phyloP scores from a whole-genome alignment of 495 filamentous ascomycete species.

The Ascodesmis nigricans region DNA sequence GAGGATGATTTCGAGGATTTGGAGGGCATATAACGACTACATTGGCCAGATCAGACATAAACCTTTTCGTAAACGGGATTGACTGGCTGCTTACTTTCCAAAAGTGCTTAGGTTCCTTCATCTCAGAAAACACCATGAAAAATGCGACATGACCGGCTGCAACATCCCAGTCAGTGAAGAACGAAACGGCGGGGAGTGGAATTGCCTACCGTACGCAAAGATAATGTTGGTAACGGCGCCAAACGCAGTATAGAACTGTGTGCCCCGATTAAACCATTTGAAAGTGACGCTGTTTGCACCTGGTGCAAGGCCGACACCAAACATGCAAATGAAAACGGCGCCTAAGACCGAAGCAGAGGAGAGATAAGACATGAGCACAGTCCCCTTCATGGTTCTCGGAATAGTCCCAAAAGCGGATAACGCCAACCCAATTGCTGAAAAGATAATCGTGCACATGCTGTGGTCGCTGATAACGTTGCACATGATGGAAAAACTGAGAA shows the following conservation, averaged over 20 bases:
- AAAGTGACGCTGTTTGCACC: conserved; percentile 11
- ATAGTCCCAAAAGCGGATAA: conserved; percentile 40
- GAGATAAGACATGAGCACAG: conserved; percentile 41
- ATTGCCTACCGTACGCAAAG: conserved; percentile 37
- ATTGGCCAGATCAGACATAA: conserved; percentile 4
- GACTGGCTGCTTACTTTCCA: conserved; percentile 26
- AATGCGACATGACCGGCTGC: conserved; percentile 45
- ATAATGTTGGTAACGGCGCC: conserved; percentile 51
- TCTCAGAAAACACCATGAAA: conserved; percentile 58
- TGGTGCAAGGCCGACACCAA: conserved; percentile 27
- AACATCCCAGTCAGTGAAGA: conserved; percentile 1
- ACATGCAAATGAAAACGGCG: conserved; percentile 46
- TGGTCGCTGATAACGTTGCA: conserved; percentile 43
- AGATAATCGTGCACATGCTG: conserved; percentile 44
- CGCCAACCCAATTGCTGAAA: conserved; percentile 39
- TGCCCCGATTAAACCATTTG: conserved; percentile 16
- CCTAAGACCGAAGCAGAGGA: conserved; percentile 38
- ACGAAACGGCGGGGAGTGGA: background rate
- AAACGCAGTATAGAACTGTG: conserved; percentile 27
- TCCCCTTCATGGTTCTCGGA: conserved; percentile 38
- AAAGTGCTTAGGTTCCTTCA: conserved; percentile 45
- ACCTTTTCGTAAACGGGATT: background rate
- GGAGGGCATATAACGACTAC: conserved; percentile 37
- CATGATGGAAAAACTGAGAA: conserved; percentile 51
- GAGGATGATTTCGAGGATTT: conserved; percentile 40